Conservation (phyloP, 2,329 filamentous ascomycete genomes). For the Bipolaris sorokiniana region DNA sequence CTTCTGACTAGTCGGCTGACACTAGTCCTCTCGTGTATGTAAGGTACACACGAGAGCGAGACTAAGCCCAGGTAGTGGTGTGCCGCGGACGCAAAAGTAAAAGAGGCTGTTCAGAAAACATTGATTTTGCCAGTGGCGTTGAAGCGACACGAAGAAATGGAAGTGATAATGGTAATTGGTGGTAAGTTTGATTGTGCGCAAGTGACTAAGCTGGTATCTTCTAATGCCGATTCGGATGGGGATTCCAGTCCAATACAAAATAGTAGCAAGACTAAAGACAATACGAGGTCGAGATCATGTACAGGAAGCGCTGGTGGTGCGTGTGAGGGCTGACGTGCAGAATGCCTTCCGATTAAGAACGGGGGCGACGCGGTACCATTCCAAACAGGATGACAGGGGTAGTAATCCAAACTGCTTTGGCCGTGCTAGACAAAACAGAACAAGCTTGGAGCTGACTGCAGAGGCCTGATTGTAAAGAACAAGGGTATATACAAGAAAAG, state of each 20-base stretch:
- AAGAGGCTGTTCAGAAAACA: not conserved
- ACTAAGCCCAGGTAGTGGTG: not conserved
- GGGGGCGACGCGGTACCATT: not conserved
- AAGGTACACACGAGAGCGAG: not conserved
- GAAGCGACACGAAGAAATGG: not conserved
- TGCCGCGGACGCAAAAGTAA: not conserved
- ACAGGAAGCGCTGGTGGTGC: not conserved
- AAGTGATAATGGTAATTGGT: not conserved
- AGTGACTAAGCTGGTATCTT: conserved; percentile 18
- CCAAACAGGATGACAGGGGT: not conserved
- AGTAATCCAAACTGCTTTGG: not conserved
- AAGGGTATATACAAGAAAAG: conserved; percentile 24
- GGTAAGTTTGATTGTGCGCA: conserved; percentile 9
- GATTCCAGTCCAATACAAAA: not conserved
- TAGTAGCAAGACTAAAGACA: not conserved
- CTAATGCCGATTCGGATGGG: conserved; percentile 4
- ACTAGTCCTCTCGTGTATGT: conserved; percentile 1
- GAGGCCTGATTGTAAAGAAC: not conserved
- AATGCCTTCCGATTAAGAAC: too few species aligned
- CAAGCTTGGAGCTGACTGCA: not conserved
- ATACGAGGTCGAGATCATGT: not conserved
- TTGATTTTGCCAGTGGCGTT: not conserved
- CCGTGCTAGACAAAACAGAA: conserved; percentile 5
- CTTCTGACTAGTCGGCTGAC: not conserved
- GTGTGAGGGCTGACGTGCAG: too few species aligned